A percentile compares a stretch with the other conserved stretches of the same genome.
Evolutionary conservation across 805 yeast species (phyloP).

Genomic region (Maudiozyma turicensis): DNA sequence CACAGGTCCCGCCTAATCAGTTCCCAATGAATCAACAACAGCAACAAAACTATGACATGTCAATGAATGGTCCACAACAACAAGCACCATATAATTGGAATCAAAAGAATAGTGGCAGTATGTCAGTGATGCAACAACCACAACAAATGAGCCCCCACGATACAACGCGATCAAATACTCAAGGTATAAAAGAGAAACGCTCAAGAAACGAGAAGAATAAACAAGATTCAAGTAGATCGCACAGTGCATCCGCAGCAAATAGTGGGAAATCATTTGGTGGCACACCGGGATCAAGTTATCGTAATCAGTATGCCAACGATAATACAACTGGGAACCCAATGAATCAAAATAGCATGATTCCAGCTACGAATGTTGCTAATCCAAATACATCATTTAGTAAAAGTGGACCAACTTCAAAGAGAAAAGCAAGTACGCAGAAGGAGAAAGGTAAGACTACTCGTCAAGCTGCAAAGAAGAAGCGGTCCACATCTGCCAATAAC

Average conservation of each 20-base stretch:
- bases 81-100: too few species aligned
- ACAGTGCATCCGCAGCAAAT: not conserved
- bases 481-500: not conserved
- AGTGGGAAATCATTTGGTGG: not conserved
- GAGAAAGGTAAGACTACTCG: not conserved
- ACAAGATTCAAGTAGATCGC: not conserved
- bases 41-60: not conserved
- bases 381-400: not conserved
- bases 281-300: not conserved
- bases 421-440: not conserved
- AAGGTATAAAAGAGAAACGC: too few species aligned
- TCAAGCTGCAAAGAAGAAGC: constrained; percentile 1
- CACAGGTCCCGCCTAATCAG: not conserved
- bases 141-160: not conserved
- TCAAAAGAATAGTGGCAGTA: not conserved
- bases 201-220: not conserved
- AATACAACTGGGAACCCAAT: not conserved
- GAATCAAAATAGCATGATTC: not conserved
- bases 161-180: not conserved
- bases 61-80: not conserved
- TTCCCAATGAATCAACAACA: not conserved
- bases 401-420: not conserved
- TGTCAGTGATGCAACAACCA: not conserved
- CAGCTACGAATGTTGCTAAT: not conserved
- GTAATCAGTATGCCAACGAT: not conserved